phyloP scores from a whole-genome alignment of 1,284 basidiomycete species.

The Leccinum glutinopallens region DNA sequence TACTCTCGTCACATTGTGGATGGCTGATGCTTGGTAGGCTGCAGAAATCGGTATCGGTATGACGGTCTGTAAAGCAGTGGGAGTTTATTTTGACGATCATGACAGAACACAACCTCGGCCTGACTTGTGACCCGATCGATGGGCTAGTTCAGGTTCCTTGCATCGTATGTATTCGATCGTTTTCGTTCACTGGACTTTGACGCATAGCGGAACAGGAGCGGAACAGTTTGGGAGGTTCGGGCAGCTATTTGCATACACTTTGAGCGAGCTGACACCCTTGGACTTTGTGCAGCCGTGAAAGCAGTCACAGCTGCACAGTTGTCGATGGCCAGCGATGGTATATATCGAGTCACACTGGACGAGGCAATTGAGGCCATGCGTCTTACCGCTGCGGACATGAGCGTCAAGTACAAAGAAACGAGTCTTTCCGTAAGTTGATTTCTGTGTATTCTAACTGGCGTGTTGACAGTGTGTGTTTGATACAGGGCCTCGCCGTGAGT shows the following conservation, averaged over 20 bases:
- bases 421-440: constrained; percentile 71
- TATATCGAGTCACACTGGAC: constrained; percentile 87
- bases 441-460: constrained; percentile 2
- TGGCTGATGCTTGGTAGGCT: constrained; percentile 53
- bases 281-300: constrained; percentile 65
- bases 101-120: constrained; percentile 80
- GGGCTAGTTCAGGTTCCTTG: constrained; percentile 94
- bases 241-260: constrained; percentile 7
- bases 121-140: constrained; percentile 93
- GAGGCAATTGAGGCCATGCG: constrained; percentile 97
- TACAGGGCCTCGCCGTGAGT: constrained; percentile 65
- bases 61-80: constrained; percentile 17
- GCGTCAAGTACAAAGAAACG: constrained; percentile 91
- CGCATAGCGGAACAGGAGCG: constrained; percentile 55
- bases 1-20: constrained; percentile 5
- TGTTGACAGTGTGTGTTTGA: constrained; percentile 14
- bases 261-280: constrained; percentile 14
- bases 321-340: constrained; percentile 87
- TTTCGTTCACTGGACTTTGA: constrained; percentile 14
- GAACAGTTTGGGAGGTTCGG: constrained; percentile 80
- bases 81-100: constrained; percentile 19
- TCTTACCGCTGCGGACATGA: constrained; percentile 87
- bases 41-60: constrained; percentile 93
- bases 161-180: constrained; percentile 59
- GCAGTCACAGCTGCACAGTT: constrained; percentile 92